Conservation (phyloP, 805 yeast species). For the Lipomyces kockii region DNA sequence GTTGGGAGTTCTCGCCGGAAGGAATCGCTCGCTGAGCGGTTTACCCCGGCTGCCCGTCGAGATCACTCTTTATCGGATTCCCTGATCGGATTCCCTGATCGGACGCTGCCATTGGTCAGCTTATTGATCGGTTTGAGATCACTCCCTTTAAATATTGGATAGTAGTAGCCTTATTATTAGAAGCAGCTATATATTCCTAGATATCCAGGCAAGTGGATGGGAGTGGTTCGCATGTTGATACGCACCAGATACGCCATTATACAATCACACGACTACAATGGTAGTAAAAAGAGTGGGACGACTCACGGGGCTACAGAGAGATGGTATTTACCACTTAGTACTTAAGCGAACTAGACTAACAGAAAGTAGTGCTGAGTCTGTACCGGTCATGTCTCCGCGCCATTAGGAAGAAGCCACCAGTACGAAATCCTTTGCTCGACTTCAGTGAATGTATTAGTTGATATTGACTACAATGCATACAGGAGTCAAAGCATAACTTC, state of each 20-base stretch:
- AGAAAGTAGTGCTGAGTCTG: conserved; percentile 48
- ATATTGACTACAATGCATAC: neutral
- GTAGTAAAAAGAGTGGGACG: conserved; percentile 11
- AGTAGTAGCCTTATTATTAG: neutral
- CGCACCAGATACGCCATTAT: too few species aligned
- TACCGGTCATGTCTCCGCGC: conserved; percentile 57
- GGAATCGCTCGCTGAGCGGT: neutral
- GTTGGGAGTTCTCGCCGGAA: neutral
- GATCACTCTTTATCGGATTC: neutral
- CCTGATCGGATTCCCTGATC: too few species aligned
- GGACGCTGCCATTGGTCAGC: neutral
- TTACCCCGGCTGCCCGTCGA: neutral
- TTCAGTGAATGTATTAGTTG: neutral
- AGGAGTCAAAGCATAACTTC: conserved; percentile 52
- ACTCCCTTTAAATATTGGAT: neutral
- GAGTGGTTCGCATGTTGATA: neutral
- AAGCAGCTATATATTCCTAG: neutral
- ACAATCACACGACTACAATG: neutral
- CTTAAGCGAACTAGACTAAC: too few species aligned
- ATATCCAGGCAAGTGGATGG: neutral
- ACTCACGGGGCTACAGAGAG: conserved; percentile 47
- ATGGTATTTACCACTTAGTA: conserved; percentile 44
- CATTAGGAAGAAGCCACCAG: conserved; percentile 53
- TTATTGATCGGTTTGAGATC: neutral
- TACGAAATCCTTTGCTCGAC: conserved; percentile 1